A percentile compares a stretch with the other conserved stretches of the same genome.
phyloP scores from a whole-genome alignment of 1,139 yeast genomes.

The Yamadazyma triangularis region DNA sequence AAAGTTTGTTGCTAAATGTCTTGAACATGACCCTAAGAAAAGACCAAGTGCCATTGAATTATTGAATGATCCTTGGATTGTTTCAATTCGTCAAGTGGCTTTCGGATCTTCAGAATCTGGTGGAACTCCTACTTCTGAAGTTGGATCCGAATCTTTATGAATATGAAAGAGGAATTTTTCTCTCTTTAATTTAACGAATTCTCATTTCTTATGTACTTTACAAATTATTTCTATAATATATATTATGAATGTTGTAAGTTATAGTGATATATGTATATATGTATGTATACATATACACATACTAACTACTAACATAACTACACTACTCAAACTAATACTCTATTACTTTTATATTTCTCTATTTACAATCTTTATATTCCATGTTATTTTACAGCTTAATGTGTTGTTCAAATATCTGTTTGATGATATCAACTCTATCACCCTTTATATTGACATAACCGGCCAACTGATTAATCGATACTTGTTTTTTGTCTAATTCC shows the following conservation, averaged over 20 bases:
- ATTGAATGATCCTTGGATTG: conserved; percentile 87
- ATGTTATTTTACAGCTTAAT: conserved; percentile 5
- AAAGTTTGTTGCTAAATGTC: conserved; percentile 66
- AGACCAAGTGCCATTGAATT: conserved; percentile 84
- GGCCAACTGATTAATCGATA: conserved; percentile 35
- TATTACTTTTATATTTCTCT: no score
- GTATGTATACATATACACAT: no score
- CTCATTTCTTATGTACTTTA: no score
- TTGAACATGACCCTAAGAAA: conserved; percentile 76
- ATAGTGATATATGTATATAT: no score
- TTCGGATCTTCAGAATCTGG: conserved; percentile 44
- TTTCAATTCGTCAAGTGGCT: conserved; percentile 66
- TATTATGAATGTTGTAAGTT: background rate
- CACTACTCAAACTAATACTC: no score
- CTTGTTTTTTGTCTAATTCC: conserved; percentile 33
- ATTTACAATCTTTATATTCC: background rate
- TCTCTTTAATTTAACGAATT: background rate
- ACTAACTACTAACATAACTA: no score
- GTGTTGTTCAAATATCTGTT: conserved; percentile 25
- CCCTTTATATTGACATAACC: conserved; percentile 56
- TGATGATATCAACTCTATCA: conserved; percentile 44
- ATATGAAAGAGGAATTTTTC: no score
- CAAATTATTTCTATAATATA: background rate
- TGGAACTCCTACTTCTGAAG: conserved; percentile 40
- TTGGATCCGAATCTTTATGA: background rate